These are phyloP conservation scores for Dactylellina leptospora DNA, from an alignment of 2,329 filamentous ascomycete genomes.

Conservation along the genomic window DNA sequence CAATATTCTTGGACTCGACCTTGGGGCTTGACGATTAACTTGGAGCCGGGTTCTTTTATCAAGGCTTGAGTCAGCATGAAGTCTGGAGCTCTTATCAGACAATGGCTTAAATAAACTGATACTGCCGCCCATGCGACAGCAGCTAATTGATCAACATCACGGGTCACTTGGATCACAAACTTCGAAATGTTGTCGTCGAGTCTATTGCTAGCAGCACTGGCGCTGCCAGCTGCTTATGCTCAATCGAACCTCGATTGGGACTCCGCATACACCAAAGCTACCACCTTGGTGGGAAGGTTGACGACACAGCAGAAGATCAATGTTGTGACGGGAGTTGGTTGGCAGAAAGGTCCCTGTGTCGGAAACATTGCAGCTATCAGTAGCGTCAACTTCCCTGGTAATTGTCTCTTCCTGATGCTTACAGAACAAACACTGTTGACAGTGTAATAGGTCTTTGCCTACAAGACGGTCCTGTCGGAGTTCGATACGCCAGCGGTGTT, in stretches of 20 bases:
- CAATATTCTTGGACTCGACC: slow-evolving; percentile 45
- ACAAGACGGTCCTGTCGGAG: slow-evolving; percentile 83
- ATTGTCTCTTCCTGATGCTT: not conserved
- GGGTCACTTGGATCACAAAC: not conserved
- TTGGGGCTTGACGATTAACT: slow-evolving; percentile 14
- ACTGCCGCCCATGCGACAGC: not conserved
- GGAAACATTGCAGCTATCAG: slow-evolving; percentile 50
- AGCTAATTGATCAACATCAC: not conserved
- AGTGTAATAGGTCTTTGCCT: slow-evolving; percentile 75
- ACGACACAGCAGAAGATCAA: slow-evolving; percentile 93
- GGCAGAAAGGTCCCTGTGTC: slow-evolving; percentile 60
- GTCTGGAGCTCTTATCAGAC: too few relatives aligned
- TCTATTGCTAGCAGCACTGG: slow-evolving; percentile 21
- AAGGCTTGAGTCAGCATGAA: slow-evolving; percentile 2
- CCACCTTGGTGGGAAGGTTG: slow-evolving; percentile 80
- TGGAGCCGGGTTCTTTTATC: slow-evolving; percentile 3
- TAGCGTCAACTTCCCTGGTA: slow-evolving; percentile 37
- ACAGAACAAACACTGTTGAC: slow-evolving; percentile 40
- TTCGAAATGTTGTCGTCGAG: slow-evolving; percentile 41
- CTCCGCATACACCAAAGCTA: slow-evolving; percentile 77
- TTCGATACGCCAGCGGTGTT: slow-evolving; percentile 79
- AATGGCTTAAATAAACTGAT: slow-evolving; percentile 35
- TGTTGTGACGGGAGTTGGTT: slow-evolving; percentile 88
- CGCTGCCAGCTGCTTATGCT: slow-evolving; percentile 34
- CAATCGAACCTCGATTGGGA: slow-evolving; percentile 68